Evolutionary conservation across 805 yeast species (phyloP).

Genomic region (Saccharomycopsis microspora): DNA sequence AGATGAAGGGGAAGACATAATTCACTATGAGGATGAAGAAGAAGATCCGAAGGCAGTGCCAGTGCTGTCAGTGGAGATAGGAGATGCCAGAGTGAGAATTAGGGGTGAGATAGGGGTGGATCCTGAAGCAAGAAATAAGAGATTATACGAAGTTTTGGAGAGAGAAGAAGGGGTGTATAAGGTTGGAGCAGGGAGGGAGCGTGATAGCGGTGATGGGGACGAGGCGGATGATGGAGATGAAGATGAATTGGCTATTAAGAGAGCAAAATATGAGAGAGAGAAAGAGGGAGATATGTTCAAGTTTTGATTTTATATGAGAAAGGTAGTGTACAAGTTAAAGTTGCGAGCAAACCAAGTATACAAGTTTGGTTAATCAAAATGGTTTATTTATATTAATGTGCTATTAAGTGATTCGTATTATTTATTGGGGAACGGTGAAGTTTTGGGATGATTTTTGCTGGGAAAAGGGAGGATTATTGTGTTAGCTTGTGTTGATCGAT

Average conservation of each 20-base stretch:
- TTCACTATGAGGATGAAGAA: constrained; percentile 6
- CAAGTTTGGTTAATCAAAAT: too few species aligned
- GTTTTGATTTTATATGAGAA: background rate
- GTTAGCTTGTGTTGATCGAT: too few species aligned
- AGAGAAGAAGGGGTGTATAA: constrained; percentile 4
- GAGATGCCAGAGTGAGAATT: background rate
- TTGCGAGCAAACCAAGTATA: too few species aligned
- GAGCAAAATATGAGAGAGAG: constrained; percentile 7
- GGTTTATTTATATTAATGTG: too few species aligned
- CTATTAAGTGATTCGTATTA: too few species aligned
- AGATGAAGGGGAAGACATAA: constrained; percentile 1
- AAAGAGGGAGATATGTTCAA: background rate
- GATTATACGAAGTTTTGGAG: constrained; percentile 13
- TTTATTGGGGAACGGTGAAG: too few species aligned
- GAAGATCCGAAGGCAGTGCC: constrained; percentile 18
- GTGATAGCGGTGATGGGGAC: background rate
- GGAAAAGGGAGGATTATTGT: too few species aligned
- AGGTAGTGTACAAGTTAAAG: too few species aligned
- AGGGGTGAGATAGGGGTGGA: constrained; percentile 1
- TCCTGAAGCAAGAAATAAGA: constrained; percentile 7
- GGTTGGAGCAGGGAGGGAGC: constrained; percentile 2
- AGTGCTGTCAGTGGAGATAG: background rate
- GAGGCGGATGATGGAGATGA: constrained; percentile 4
- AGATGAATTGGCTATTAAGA: constrained; percentile 3
- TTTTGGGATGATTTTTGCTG: too few species aligned